Evolutionary conservation across 495 filamentous ascomycete genomes (phyloP).

Genomic region (Rhizodiscina lignyota): DNA sequence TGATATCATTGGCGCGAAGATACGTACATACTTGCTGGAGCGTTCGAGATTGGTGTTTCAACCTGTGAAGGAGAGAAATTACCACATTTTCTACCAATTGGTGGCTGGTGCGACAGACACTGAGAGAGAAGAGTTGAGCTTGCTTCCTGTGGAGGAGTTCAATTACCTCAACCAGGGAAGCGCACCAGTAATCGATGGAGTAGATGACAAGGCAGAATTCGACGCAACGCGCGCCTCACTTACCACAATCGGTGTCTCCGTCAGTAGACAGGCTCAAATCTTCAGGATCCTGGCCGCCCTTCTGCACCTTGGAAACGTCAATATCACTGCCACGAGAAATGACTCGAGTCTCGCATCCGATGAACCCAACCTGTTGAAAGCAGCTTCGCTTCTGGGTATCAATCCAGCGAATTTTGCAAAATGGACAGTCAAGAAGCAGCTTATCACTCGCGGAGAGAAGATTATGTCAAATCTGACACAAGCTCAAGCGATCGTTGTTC

Average conservation of each 20-base stretch:
- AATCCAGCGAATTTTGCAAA: slow-evolving; percentile 78
- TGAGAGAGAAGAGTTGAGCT: slow-evolving; percentile 59
- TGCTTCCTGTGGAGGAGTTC: slow-evolving; percentile 76
- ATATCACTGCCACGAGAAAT: slow-evolving; percentile 76
- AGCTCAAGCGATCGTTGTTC: slow-evolving; percentile 83
- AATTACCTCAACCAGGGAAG: slow-evolving; percentile 95
- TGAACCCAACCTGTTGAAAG: slow-evolving; percentile 67
- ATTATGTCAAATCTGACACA: slow-evolving; percentile 93
- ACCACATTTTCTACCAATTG: slow-evolving; percentile 98
- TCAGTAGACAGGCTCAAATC: slow-evolving; percentile 59
- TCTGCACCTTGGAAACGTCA: slow-evolving; percentile 89
- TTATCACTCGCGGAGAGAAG: slow-evolving; percentile 92
- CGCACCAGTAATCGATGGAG: slow-evolving; percentile 75
- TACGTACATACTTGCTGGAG: slow-evolving; percentile 88
- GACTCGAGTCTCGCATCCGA: slow-evolving; percentile 68
- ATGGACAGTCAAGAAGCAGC: slow-evolving; percentile 98
- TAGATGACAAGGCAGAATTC: slow-evolving; percentile 93
- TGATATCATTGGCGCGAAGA: slow-evolving; percentile 95
- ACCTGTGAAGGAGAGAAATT: slow-evolving; percentile 92
- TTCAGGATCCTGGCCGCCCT: slow-evolving; percentile 86
- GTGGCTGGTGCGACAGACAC: slow-evolving; percentile 82
- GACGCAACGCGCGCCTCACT: slow-evolving; percentile 72
- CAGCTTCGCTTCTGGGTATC: slow-evolving; percentile 79
- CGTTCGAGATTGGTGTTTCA: slow-evolving; percentile 97
- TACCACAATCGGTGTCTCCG: slow-evolving; percentile 69